phyloP scores from a whole-genome alignment of 2,329 filamentous ascomycete species.

The Xylariaceae sp. region DNA sequence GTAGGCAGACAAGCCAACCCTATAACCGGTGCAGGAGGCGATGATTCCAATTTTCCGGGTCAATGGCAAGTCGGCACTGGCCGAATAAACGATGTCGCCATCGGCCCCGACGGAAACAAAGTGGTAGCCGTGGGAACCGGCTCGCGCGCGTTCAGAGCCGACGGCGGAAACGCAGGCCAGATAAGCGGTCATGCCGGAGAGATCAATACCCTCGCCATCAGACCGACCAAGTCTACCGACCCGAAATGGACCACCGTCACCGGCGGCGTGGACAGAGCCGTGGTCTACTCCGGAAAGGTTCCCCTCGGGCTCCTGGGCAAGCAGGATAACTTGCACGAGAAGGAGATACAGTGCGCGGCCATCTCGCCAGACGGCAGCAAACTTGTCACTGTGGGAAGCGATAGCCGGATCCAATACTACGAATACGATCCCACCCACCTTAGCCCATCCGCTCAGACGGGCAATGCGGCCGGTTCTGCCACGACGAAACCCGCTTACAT shows the following conservation, averaged over 20 bases:
- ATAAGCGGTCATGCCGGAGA: slow-evolving; percentile 85
- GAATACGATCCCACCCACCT: no score
- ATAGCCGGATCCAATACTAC: slow-evolving; percentile 88
- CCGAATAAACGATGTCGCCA: slow-evolving; percentile 91
- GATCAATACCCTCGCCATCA: slow-evolving; percentile 86
- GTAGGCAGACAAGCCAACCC: background rate
- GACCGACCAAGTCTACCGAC: slow-evolving; percentile 53
- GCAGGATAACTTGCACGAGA: slow-evolving; percentile 70
- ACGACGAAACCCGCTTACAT: no score
- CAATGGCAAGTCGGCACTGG: slow-evolving; percentile 94
- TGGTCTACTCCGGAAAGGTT: slow-evolving; percentile 73
- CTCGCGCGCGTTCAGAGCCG: slow-evolving; percentile 88
- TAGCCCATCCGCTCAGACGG: no score
- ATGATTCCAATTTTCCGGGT: slow-evolving; percentile 41
- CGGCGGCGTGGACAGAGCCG: slow-evolving; percentile 79
- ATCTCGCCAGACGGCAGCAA: slow-evolving; percentile 83
- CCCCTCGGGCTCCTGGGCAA: slow-evolving; percentile 96
- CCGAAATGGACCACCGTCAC: slow-evolving; percentile 88
- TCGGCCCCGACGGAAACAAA: slow-evolving; percentile 94
- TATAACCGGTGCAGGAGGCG: no score
- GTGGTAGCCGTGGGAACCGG: slow-evolving; percentile 95
- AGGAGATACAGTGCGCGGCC: slow-evolving; percentile 80
- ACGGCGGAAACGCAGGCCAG: slow-evolving; percentile 95
- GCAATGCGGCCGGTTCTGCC: no score
- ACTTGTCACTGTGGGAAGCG: slow-evolving; percentile 86